phyloP scores from a whole-genome alignment of 1,284 basidiomycete species.

The Exobasidium rhododendri region DNA sequence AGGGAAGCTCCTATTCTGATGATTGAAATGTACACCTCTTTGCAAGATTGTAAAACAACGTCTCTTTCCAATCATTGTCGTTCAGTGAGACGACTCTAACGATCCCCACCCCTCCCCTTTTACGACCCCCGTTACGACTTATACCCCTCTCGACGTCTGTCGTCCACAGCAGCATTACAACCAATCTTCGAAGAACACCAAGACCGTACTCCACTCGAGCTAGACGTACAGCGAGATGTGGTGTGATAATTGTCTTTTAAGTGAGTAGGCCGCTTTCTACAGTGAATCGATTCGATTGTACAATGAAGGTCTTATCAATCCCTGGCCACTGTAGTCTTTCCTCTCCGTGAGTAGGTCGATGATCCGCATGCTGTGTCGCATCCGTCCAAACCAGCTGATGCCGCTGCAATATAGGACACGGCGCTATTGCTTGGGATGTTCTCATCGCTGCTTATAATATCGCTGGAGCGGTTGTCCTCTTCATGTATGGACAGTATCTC shows the following conservation, averaged over 20 bases:
- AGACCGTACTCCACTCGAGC: too few relatives aligned
- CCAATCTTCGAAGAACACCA: too few relatives aligned
- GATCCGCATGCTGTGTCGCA: background rate
- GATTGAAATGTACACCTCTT: too few relatives aligned
- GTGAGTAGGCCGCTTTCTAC: constrained; percentile 12
- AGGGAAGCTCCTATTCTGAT: too few relatives aligned
- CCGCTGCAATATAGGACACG: constrained; percentile 50
- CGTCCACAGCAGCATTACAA: background rate
- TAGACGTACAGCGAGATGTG: too few relatives aligned
- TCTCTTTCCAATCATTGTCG: too few relatives aligned
- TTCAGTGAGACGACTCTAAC: too few relatives aligned
- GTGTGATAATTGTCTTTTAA: constrained; percentile 46
- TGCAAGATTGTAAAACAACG: too few relatives aligned
- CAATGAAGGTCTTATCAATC: background rate
- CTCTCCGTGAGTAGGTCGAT: constrained; percentile 17
- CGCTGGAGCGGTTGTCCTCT: constrained; percentile 67
- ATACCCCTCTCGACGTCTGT: background rate
- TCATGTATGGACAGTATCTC: constrained; percentile 66
- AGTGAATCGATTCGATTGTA: background rate
- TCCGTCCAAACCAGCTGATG: background rate
- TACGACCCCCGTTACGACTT: too few relatives aligned
- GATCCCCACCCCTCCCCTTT: too few relatives aligned
- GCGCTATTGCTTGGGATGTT: constrained; percentile 71
- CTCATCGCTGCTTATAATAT: constrained; percentile 67
- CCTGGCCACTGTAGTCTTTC: constrained; percentile 22